Percentiles rank a stretch among this genome's conserved stretches.
phyloP scores from a whole-genome alignment of 257 asterid genomes.

The Plantago major region DNA sequence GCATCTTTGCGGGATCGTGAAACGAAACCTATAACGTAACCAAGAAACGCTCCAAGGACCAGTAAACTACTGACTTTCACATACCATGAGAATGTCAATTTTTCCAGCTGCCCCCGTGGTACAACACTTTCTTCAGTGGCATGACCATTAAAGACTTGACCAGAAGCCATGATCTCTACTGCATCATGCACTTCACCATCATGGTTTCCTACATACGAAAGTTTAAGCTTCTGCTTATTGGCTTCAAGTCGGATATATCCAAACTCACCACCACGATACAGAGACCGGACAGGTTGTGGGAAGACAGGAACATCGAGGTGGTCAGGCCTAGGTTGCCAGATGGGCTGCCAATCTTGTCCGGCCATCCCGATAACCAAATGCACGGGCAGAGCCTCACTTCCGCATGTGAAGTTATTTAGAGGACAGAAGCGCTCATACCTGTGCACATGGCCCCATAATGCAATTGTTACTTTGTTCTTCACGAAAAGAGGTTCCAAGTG shows the following conservation, averaged over 20 bases:
- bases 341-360: constrained; percentile 93
- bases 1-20: constrained; percentile 41
- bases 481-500: constrained; percentile 78
- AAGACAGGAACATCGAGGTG: constrained; percentile 58
- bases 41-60: constrained; percentile 69
- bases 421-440: constrained; percentile 91
- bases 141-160: constrained; percentile 49
- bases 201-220: constrained; percentile 82
- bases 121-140: constrained; percentile 13
- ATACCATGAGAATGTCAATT: constrained; percentile 43
- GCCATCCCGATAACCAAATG: constrained; percentile 94
- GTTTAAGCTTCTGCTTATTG: constrained; percentile 53
- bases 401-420: constrained; percentile 75
- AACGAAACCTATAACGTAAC: constrained; percentile 57
- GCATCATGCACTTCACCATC: constrained; percentile 84
- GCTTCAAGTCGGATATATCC: constrained; percentile 73
- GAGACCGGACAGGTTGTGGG: constrained; percentile 75
- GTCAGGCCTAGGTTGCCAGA: constrained; percentile 70
- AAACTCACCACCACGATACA: constrained; percentile 78
- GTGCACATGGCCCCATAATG: constrained; percentile 94
- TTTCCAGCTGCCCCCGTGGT: constrained; percentile 4
- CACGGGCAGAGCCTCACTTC: constrained; percentile 56
- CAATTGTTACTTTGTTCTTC: constrained; percentile 62
- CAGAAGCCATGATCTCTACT: constrained; percentile 79
- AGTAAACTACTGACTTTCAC: constrained; percentile 46